Percentiles rank a stretch among this genome's conserved stretches.
These are phyloP conservation scores for Prunus campanulata DNA, from an alignment of 306 rosid genomes.

Conservation along the genomic window DNA sequence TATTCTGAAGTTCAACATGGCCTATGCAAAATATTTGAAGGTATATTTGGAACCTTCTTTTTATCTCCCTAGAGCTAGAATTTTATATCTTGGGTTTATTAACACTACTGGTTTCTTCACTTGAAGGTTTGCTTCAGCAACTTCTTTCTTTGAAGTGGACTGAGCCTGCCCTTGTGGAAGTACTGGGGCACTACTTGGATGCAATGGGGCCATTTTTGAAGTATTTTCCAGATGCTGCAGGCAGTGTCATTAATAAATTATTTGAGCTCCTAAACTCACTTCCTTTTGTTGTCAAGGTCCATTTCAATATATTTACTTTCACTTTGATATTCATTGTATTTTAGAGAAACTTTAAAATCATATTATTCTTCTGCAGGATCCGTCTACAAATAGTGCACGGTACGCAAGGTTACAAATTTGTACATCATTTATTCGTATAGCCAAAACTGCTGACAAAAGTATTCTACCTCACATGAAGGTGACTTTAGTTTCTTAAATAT, in stretches of 20 bases:
- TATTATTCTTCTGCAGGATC: constrained; percentile 57
- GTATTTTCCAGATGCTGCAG: constrained; percentile 85
- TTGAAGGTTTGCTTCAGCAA: constrained; percentile 79
- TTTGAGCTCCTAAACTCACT: constrained; percentile 91
- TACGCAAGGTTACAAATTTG: constrained; percentile 94
- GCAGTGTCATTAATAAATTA: constrained; percentile 81
- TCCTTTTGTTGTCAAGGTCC: constrained; percentile 68
- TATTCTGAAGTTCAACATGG: constrained; percentile 71
- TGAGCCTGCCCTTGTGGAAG: constrained; percentile 85
- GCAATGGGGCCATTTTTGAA: constrained; percentile 91
- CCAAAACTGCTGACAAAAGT: constrained; percentile 90
- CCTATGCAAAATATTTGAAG: constrained; percentile 68
- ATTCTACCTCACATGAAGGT: constrained; percentile 99
- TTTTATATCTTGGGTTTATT: constrained; percentile 18
- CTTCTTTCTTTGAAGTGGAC: constrained; percentile 85
- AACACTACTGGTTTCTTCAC: constrained; percentile 24
- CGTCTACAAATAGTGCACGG: constrained; percentile 65
- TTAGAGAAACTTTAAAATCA: constrained; percentile 13
- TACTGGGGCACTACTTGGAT: constrained; percentile 84
- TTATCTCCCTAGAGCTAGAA: constrained; percentile 6
- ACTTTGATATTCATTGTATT: constrained; percentile 10
- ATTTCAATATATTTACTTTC: constrained; percentile 20
- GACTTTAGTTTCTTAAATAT: constrained; percentile 9
- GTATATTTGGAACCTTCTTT: constrained; percentile 39
- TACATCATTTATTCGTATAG: constrained; percentile 90